phyloP scores from a whole-genome alignment of 768 basidiomycete species.

The Lactarius hatsudake region DNA sequence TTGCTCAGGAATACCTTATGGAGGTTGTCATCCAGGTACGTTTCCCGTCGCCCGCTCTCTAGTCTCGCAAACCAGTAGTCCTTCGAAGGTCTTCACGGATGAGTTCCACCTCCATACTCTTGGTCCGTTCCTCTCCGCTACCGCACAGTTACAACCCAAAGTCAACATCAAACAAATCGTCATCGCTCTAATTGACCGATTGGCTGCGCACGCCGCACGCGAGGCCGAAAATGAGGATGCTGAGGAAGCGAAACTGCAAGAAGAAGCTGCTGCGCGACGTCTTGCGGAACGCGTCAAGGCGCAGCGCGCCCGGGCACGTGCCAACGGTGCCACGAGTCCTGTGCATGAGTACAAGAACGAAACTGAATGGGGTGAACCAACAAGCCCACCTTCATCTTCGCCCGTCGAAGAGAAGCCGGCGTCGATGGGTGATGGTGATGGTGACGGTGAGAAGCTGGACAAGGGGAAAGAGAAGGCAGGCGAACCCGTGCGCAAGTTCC shows the following conservation, averaged over 20 bases:
- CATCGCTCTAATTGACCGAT: constrained; percentile 92
- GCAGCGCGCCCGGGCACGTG: constrained; percentile 63
- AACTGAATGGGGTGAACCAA: constrained; percentile 29
- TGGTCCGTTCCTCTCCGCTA: constrained; percentile 94
- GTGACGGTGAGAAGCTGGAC: constrained; percentile 34
- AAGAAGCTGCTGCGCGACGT: constrained; percentile 87
- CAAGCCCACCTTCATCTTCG: constrained; percentile 30
- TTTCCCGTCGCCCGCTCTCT: constrained; percentile 1
- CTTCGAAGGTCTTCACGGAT: constrained; percentile 88
- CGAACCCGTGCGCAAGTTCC: constrained; percentile 66
- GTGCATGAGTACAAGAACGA: constrained; percentile 27
- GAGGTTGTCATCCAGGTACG: constrained; percentile 97
- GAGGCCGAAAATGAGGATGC: constrained; percentile 97
- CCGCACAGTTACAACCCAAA: constrained; percentile 93
- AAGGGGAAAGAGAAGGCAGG: constrained; percentile 64
- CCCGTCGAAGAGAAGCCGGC: constrained; percentile 10
- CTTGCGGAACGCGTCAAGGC: constrained; percentile 82
- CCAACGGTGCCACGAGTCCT: constrained; percentile 36
- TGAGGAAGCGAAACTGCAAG: constrained; percentile 88
- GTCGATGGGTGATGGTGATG: constrained; percentile 29
- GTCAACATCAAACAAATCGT: constrained; percentile 99
- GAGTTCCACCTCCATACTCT: constrained; percentile 96
- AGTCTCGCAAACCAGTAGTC: constrained; percentile 1
- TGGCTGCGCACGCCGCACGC: constrained; percentile 93
- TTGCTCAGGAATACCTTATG: constrained; percentile 99